Evolutionary conservation across 441 rosid genomes (phyloP), one percentile per base, ranked within the genome.

Genomic region (Manihot esculenta): DNA sequence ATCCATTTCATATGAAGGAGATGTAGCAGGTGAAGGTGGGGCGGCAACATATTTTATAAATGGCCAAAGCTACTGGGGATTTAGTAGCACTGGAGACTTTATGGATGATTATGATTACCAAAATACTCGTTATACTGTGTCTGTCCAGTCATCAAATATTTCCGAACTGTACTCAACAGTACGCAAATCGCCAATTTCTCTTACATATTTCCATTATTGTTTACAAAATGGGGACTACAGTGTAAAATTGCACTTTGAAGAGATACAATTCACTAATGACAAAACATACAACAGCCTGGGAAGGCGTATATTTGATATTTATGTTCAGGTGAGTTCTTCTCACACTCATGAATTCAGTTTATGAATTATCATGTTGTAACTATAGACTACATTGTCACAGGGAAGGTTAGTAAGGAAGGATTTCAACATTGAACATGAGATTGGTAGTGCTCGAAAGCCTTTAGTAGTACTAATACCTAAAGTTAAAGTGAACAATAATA

Each of bases 61-160:
- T 47, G 79, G 67, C n/a, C 41, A 73, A 42, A 45, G 49, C 73
- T 64, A 84, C 56, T 92, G 94, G 97, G 97, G 97, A 57, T 84
- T 92, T 59, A 87, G 94, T 71, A 92, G 96, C 77, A 84, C 90
- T 17, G 96, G 97, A 21, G 96, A 90, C 84, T 92, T 67, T 83
- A 80, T 82, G 88, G 96, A 92, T 64, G 96, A 92, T 44, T 35
- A 79, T 69, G 89, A 90, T 78, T 81, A 18, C 80, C 93, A 87
- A 73, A 90, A 92, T 73, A 81, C 82, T 59, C 86, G 90, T 64
- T 88, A 78, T 74, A 70, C 82, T 35, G 76, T 71, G 53, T 69
- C 62, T 58, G 42, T 18, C 23, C 64, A 66, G 17, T 69, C 79
- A 17, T 75, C 86, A 51, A 64, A 74, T 65, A 15, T 81, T 53